Base-by-base conservation (phyloP, 1,139 yeast species). In the Sugiyamaella paludigena region DNA sequence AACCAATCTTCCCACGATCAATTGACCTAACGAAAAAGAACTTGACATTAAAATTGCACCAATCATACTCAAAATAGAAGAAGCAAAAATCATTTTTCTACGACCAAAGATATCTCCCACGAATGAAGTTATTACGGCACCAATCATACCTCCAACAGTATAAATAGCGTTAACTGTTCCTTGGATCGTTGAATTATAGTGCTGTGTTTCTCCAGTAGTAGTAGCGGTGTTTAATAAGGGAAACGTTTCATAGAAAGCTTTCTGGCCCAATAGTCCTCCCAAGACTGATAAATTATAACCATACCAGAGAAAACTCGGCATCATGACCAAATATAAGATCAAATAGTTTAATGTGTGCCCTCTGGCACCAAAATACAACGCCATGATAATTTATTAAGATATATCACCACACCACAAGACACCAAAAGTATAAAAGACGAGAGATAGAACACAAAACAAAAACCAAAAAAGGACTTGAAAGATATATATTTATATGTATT, bases 131-230 rank as follows among this genome's bases (percentile, higher is more conserved):
- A 55, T 78, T 56, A 60, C 57, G 32, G 89, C 87, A 57, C 94
- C 94, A 56, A 79, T 75, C 72, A 85, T 79, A 73, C 89, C 84
- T 11, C 94, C 94, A 49, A 85, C 67, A 63, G 84, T 91, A 66
- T 83, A 85, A 65, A 84, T 78, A 0, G 89, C 76, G 7, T 62
- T 54, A 15, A 55, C 58, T 1, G 61, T 51, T 2, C 68, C 68
- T 31, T 58, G 61, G 15, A 65, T 45, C 10, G 56, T 54, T 8
- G 65, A 54, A 32, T 55, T 53, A 26, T 49, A 29, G 15, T 45
- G 40, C 32, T 41, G 42, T 26, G 48, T 33, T 16, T 53, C 39
- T 4, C 54, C 58, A 4, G 49, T 49, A 10, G 55, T 51, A n/a
- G 53, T 49, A 24, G 54, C 46, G 1, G 69, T 64, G 52, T 73